Evolutionary conservation across 106 monocot genomes (phyloP).

Genomic region (Apostasia ramifera): DNA sequence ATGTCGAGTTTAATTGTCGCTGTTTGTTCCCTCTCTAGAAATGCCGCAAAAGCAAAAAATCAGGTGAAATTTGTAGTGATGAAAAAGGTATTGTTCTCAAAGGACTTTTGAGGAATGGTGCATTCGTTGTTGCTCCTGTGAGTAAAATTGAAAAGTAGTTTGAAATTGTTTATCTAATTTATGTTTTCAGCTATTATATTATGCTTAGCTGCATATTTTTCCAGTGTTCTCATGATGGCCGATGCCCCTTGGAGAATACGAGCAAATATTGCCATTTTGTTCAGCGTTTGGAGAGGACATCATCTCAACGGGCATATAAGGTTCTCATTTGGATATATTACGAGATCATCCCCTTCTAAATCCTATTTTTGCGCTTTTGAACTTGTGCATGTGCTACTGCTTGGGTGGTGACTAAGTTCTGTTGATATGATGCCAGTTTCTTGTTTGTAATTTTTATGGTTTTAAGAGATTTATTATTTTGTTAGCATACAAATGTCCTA

Average conservation of each 20-base stretch:
- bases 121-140: slow-evolving; percentile 95
- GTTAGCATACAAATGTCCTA: too few species aligned
- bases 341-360: too few species aligned
- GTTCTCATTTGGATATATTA: slow-evolving; percentile 12
- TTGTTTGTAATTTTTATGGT: slow-evolving; percentile 1
- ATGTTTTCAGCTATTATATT: not conserved
- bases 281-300: slow-evolving; percentile 91
- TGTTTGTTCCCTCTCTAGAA: slow-evolving; percentile 32
- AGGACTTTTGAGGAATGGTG: slow-evolving; percentile 28
- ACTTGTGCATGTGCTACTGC: too few species aligned
- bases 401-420: too few species aligned
- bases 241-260: slow-evolving; percentile 77
- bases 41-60: slow-evolving; percentile 47
- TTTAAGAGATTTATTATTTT: not conserved
- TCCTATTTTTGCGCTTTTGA: too few species aligned
- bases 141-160: slow-evolving; percentile 18
- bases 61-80: slow-evolving; percentile 21
- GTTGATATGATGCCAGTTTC: not conserved
- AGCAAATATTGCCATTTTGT: slow-evolving; percentile 95
- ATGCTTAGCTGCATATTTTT: slow-evolving; percentile 1
- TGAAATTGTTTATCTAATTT: not conserved
- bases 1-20: not conserved
- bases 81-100: slow-evolving; percentile 29
- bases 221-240: slow-evolving; percentile 97
- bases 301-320: slow-evolving; percentile 89